These are phyloP conservation scores for Pseudopithomyces chartarum DNA, from an alignment of 2,329 filamentous ascomycete genomes.

Conservation along the genomic window DNA sequence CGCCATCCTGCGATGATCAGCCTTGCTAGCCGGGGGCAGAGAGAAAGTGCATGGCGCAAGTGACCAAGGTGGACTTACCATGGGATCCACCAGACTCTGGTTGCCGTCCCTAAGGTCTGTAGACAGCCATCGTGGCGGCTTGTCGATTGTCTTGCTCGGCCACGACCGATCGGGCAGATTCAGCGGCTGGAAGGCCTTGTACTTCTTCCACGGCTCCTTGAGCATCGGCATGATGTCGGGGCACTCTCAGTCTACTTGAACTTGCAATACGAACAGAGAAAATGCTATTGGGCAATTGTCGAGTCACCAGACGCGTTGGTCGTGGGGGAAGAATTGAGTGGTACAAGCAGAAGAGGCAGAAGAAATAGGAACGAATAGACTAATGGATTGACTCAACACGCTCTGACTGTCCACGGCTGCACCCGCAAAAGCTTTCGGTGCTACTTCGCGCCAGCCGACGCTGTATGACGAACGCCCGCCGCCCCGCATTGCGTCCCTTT, in stretches of 20 bases:
- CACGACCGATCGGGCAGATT: constrained; percentile 76
- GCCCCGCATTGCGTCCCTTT: not conserved
- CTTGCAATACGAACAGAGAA: not conserved
- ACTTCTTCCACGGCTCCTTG: constrained; percentile 77
- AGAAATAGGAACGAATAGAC: not conserved
- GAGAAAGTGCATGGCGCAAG: not conserved
- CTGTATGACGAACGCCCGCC: constrained; percentile 10
- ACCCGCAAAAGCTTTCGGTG: constrained; percentile 8
- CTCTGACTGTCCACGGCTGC: not conserved
- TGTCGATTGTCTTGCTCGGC: constrained; percentile 81
- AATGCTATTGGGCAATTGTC: not conserved
- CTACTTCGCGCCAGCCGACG: constrained; percentile 3
- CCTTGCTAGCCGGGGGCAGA: not conserved
- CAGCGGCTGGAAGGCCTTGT: constrained; percentile 70
- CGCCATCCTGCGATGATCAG: constrained; percentile 69
- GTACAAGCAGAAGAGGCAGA: not conserved
- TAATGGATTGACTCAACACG: not conserved
- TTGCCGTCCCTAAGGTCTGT: constrained; percentile 92
- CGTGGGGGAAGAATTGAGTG: not conserved
- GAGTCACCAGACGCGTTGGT: not conserved
- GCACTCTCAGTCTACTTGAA: not conserved
- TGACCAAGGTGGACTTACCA: constrained; percentile 62
- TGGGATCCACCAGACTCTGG: constrained; percentile 89
- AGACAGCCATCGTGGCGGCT: constrained; percentile 87
- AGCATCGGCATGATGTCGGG: constrained; percentile 58